Base-by-base conservation (phyloP, 2,329 filamentous ascomycete genomes). In the Macrophomina phaseolina region DNA sequence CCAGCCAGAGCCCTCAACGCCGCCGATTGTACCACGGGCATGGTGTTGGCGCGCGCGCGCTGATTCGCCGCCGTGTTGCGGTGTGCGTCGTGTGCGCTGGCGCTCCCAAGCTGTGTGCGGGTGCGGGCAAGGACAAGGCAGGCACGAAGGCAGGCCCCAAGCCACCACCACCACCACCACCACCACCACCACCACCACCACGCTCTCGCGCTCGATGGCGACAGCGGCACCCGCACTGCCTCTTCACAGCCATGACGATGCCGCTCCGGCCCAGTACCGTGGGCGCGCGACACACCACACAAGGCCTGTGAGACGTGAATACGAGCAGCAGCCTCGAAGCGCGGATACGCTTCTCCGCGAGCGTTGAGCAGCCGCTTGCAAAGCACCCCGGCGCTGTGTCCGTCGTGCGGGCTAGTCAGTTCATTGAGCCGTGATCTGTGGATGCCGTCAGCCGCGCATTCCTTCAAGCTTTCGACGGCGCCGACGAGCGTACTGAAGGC, bases 1-100 rank as follows among this genome's bases (percentile, higher is more conserved):
- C 56, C 56, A 61, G 42, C 56, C 56, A 61, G 56, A 45, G 56
- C 42, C 42, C 56, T 16, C 56, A n/a, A 28, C 56, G 56, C 56
- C 30, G 56, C 58, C 45, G 58, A 62, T 62, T 62, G 58, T 62
- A 62, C 58, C 58, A 62, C 58, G 45, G 58, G 32, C 58, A 45
- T 62, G 58, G 58, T 62, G 58, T 62, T 62, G 58, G 58, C 42
- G 42, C 58, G 45, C 28, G 42, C 32, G 30, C 42, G 58, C 58
- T 62, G 58, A 65, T 65, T 56, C 49, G 63, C 64, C 18, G 42
- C 32, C 32, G 42, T 60, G 52, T 66, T 66, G 64, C 64, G 64
- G 64, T 66, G 64, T 66, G 64, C 64, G 64, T 66, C 64, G 64
- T 66, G 64, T 66, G 64, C 64, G 64, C 64, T 66, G 64, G 52